Base-by-base conservation (phyloP, 129 eudicot genomes). In the Logfia minima region DNA sequence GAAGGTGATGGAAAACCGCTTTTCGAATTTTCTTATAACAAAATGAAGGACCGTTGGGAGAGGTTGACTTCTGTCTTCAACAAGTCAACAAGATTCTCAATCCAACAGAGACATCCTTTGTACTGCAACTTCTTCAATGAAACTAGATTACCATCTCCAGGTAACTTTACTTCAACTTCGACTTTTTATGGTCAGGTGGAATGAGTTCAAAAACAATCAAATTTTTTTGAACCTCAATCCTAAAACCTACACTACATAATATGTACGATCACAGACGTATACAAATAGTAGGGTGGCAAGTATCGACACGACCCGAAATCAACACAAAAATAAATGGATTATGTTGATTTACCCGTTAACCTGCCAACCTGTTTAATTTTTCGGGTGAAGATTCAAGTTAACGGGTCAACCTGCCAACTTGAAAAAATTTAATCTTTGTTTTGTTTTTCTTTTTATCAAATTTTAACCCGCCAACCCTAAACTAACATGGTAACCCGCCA, bases 121-220 rank as follows among this genome's bases (percentile, higher is more conserved):
- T 86, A 77, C 72, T 92, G 97, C 79, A 79, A 75, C 53, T 92
- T 77, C 73, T 82, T 84, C 43, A 80, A 86, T 1, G 34, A 68
- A 84, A 83, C 86, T 77, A 86, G 93, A 59, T 86, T 70, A 63
- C 87, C 98, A 70, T 84, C 98, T 83, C 93, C 96, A 64, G 93
- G 96, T 86, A 35, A 71, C 18, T 79, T 19, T 4, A 5, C 37
- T 58, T 75, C 18, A 45, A 45, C 18, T 45, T 45, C 13, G 18
- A 45, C 53, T 45, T 45, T 10, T 45, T 45, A 45, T 45, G 53
- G 53, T 45, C 53, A 45, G 13, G 5, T 35, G 6, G 39, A 35
- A 5, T 5, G 39, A 35, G 39, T 35, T 35, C 0, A 5, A 6
- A 35, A 35, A 35, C 39, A 35, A 35, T 35, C 8, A 35, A 35